Evolutionary conservation across 176 grass and related monocot genomes (phyloP).

Genomic region (Carex scoparia): DNA sequence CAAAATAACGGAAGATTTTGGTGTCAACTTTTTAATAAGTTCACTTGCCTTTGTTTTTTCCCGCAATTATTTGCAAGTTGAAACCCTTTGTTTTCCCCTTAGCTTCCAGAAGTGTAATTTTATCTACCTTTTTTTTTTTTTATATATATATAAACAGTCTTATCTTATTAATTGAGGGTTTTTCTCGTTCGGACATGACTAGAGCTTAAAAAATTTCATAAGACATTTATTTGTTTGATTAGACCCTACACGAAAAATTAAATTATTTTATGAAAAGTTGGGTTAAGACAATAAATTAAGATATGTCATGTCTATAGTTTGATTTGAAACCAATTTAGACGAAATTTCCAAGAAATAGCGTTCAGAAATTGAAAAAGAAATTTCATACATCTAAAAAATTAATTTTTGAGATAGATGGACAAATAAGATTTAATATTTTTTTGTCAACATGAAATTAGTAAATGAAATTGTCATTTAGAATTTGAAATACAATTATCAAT

Average conservation of each 20-base stretch:
- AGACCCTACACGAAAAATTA: neutral
- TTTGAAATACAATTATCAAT: too few relatives aligned
- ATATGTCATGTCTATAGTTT: too few relatives aligned
- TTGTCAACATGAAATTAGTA: too few relatives aligned
- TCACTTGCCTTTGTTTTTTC: neutral
- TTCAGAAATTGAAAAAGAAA: too few relatives aligned
- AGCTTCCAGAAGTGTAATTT: neutral
- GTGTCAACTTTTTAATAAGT: neutral
- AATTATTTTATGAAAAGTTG: neutral
- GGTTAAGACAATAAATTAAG: neutral
- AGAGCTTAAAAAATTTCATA: neutral
- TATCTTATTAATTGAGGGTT: neutral
- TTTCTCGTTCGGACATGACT: neutral
- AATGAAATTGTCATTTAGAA: too few relatives aligned
- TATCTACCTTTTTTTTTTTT: neutral
- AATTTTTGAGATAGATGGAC: too few relatives aligned
- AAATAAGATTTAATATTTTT: too few relatives aligned
- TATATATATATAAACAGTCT: too few relatives aligned
- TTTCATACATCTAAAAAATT: too few relatives aligned
- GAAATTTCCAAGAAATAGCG: too few relatives aligned
- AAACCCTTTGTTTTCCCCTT: neutral
- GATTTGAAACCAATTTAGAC: too few relatives aligned
- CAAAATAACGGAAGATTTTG: neutral
- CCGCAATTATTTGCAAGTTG: neutral
- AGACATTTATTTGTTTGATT: neutral